A percentile compares a stretch with the other conserved stretches of the same genome.
Conservation (phyloP, 208 protist species). For the Trypanosoma platydactyli region DNA sequence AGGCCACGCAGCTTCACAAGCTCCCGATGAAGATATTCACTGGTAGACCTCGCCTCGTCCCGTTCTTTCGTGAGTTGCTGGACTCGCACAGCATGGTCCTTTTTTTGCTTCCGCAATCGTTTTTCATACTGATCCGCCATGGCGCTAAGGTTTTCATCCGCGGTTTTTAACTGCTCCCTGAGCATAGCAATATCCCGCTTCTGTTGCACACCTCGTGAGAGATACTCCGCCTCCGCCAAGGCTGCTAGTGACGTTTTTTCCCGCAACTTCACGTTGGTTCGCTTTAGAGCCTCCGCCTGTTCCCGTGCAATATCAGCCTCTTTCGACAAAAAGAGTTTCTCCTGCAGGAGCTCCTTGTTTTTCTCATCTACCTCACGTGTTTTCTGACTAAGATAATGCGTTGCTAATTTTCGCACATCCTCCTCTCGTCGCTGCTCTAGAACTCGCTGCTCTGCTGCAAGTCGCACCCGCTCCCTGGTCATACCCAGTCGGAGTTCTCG, state of each 20-base stretch:
- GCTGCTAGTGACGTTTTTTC: conserved; percentile 46
- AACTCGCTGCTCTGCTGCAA: conserved; percentile 56
- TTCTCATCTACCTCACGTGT: conserved; percentile 65
- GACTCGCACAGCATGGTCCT: conserved; percentile 35
- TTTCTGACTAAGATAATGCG: conserved; percentile 55
- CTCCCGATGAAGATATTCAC: conserved; percentile 48
- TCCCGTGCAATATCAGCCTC: conserved; percentile 38
- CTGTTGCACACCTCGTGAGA: conserved; percentile 48
- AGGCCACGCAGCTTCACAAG: conserved; percentile 58
- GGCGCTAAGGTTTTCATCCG: conserved; percentile 58
- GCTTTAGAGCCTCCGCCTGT: conserved; percentile 27
- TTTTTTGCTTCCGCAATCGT: conserved; percentile 32
- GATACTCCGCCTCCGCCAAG: conserved; percentile 42
- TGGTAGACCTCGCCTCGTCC: conserved; percentile 55
- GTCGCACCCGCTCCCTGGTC: conserved; percentile 75
- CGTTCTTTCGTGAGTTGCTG: conserved; percentile 44
- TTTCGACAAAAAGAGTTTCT: conserved; percentile 62
- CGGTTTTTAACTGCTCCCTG: conserved; percentile 26
- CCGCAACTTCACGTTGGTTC: conserved; percentile 46
- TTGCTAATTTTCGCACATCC: conserved; percentile 64
- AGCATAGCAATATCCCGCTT: conserved; percentile 34
- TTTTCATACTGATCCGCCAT: conserved; percentile 64
- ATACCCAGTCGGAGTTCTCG: conserved; percentile 46
- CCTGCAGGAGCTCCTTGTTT: conserved; percentile 71
- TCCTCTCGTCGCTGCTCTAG: conserved; percentile 38